phyloP scores from a whole-genome alignment of 179 eudicot genomes.

The Camellia oleifera region DNA sequence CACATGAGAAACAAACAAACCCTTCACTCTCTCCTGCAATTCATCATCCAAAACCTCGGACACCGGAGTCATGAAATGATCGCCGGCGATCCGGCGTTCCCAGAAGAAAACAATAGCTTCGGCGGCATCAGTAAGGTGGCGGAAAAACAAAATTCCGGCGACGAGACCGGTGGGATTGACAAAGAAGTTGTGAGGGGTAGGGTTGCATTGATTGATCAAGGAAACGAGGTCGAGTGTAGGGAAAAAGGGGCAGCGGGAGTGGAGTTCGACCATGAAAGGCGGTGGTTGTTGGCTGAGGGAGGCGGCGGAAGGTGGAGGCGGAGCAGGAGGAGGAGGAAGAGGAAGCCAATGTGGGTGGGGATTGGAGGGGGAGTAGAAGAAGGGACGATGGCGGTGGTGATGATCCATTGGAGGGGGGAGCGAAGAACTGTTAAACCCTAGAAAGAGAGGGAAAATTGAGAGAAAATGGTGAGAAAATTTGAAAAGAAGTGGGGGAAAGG shows the following conservation, averaged over 20 bases:
- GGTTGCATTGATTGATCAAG: constrained; percentile 17
- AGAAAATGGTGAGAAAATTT: not conserved
- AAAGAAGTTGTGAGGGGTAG: not conserved
- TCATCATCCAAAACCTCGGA: constrained; percentile 16
- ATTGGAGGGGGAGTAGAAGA: not conserved
- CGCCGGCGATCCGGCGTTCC: constrained; percentile 15
- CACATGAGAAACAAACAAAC: constrained; percentile 22
- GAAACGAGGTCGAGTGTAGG: not conserved
- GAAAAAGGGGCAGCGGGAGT: not conserved
- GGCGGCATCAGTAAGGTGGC: constrained; percentile 25
- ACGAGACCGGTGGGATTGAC: not conserved
- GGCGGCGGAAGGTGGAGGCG: not conserved
- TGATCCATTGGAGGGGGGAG: not conserved
- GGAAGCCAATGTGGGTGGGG: not conserved
- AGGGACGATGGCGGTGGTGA: not conserved
- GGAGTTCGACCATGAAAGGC: constrained; percentile 25
- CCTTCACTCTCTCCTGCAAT: constrained; percentile 24
- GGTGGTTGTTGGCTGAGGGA: not conserved
- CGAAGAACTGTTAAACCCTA: not conserved
- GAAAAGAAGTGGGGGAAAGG: not conserved
- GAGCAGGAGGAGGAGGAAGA: not conserved
- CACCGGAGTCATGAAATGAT: constrained; percentile 10
- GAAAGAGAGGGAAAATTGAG: not conserved
- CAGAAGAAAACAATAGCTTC: constrained; percentile 28
- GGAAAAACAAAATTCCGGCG: constrained; percentile 17